Percentiles rank a stretch among this genome's conserved stretches.
phyloP scores from a whole-genome alignment of 169 alveolate species.

The Miamiensis avidus region DNA sequence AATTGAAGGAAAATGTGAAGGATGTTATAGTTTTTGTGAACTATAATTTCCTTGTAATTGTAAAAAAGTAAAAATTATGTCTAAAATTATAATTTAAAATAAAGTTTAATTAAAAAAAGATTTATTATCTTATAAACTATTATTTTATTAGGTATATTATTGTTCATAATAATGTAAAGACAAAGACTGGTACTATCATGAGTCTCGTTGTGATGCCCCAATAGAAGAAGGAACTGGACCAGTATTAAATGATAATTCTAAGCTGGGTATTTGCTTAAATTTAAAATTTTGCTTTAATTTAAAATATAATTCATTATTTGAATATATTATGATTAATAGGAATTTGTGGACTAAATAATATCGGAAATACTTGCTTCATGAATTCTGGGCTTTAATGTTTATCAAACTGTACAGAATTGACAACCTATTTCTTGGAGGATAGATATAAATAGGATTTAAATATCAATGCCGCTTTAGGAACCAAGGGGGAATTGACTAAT shows the following conservation, averaged over 20 bases:
- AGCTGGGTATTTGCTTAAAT: neutral
- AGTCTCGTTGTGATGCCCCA: neutral
- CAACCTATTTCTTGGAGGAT: slow-evolving; percentile 24
- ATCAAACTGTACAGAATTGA: slow-evolving; percentile 29
- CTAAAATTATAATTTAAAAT: too few species aligned
- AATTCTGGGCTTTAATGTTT: slow-evolving; percentile 51
- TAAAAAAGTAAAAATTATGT: neutral
- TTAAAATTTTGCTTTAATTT: too few species aligned
- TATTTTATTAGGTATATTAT: neutral
- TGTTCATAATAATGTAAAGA: neutral
- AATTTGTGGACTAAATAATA: slow-evolving; percentile 38
- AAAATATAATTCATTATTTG: too few species aligned
- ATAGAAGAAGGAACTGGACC: neutral
- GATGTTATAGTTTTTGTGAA: neutral
- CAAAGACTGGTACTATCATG: neutral
- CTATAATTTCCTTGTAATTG: neutral
- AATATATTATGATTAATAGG: slow-evolving; percentile 8
- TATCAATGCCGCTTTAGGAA: slow-evolving; percentile 38
- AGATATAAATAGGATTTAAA: slow-evolving; percentile 36
- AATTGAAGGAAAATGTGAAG: neutral
- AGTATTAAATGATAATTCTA: neutral
- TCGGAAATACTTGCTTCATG: slow-evolving; percentile 56
- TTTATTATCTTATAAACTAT: too few species aligned
- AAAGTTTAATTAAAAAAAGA: too few species aligned
- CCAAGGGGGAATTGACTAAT: slow-evolving; percentile 43